Conservation (phyloP, 805 yeast genomes). For the Cyberlindnera maclurae region DNA sequence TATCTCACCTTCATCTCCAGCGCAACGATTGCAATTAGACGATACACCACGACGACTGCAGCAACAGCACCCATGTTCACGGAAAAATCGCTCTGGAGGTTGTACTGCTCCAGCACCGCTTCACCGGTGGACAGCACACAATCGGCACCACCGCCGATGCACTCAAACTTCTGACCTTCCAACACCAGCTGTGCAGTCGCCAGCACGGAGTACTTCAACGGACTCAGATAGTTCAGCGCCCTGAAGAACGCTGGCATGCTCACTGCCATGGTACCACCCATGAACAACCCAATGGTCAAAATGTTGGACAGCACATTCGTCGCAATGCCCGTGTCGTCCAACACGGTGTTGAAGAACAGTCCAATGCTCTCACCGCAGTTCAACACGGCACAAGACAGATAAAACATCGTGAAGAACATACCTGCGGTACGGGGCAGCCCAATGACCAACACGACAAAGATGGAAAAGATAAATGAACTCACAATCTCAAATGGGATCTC, state of each 20-base stretch:
- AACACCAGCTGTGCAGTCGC: conserved; percentile 56
- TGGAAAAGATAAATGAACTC: conserved; percentile 51
- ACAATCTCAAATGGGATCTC: conserved; percentile 66
- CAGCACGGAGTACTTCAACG: conserved; percentile 65
- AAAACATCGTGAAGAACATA: conserved; percentile 60
- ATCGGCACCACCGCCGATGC: conserved; percentile 34
- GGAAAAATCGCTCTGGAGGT: conserved; percentile 25
- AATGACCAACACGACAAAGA: conserved; percentile 57
- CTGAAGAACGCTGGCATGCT: conserved; percentile 60
- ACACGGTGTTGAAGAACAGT: conserved; percentile 65
- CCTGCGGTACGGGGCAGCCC: conserved; percentile 66
- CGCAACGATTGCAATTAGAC: conserved; percentile 10
- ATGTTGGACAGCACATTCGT: conserved; percentile 65
- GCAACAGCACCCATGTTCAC: conserved; percentile 11
- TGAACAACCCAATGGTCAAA: conserved; percentile 63
- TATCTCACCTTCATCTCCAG: conserved; percentile 9
- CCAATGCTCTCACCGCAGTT: conserved; percentile 85
- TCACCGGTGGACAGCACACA: conserved; percentile 49
- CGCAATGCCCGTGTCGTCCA: conserved; percentile 73
- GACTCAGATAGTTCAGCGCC: conserved; percentile 69
- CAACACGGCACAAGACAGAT: conserved; percentile 45
- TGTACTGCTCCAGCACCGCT: conserved; percentile 47
- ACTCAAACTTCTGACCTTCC: conserved; percentile 40
- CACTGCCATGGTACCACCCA: conserved; percentile 81
- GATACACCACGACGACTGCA: conserved; percentile 12